Evolutionary conservation across 1,284 basidiomycete genomes (phyloP).

Genomic region (Malassezia cuniculi): DNA sequence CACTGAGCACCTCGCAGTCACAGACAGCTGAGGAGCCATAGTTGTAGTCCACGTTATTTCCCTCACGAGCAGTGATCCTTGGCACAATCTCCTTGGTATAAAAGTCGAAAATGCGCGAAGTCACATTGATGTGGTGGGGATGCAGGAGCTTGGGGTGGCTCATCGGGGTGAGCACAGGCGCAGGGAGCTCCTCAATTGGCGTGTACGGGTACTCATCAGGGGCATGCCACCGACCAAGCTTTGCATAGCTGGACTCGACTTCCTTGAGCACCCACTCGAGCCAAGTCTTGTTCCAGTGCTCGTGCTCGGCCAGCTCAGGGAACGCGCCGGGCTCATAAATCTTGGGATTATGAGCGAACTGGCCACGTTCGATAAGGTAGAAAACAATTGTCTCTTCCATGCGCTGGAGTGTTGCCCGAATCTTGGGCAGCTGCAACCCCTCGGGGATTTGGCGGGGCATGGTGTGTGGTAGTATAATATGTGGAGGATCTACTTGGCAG

Average conservation of each 20-base stretch:
- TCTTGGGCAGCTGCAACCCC: conserved; percentile 66
- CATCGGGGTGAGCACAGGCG: conserved; percentile 66
- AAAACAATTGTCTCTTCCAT: conserved; percentile 99
- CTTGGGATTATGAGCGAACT: conserved; percentile 83
- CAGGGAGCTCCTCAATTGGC: conserved; percentile 56
- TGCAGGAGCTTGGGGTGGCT: conserved; percentile 64
- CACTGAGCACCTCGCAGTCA: conserved; percentile 85
- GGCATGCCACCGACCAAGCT: not conserved
- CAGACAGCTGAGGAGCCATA: conserved; percentile 88
- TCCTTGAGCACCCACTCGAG: conserved; percentile 94
- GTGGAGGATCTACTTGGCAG: conserved; percentile 8
- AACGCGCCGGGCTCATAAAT: conserved; percentile 76
- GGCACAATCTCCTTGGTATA: conserved; percentile 71
- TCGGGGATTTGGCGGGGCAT: no score
- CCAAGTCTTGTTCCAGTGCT: conserved; percentile 71
- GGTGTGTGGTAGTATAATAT: not conserved
- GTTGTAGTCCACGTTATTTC: conserved; percentile 65
- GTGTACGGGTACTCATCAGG: conserved; percentile 98
- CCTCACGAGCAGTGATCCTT: conserved; percentile 54
- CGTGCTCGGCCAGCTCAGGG: conserved; percentile 53
- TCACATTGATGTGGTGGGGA: conserved; percentile 75
- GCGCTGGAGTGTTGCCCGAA: conserved; percentile 70
- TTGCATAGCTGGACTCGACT: conserved; percentile 84
- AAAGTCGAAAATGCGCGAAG: conserved; percentile 73
- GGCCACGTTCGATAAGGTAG: conserved; percentile 77